Evolutionary conservation across 345 rosid species (phyloP).

Genomic region (Salix brachista): DNA sequence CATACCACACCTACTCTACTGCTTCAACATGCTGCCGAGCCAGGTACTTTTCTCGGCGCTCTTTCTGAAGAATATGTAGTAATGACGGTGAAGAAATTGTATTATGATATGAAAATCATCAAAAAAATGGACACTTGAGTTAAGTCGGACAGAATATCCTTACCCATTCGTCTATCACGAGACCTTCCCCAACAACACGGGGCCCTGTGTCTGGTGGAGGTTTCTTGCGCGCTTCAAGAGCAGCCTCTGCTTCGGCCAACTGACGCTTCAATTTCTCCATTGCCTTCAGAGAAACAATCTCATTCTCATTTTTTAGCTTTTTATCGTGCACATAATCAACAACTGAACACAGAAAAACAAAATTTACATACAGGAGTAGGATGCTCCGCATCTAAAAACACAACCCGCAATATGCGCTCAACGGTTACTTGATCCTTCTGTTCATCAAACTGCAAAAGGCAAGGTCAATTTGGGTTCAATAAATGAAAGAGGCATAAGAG

Average conservation of each 20-base stretch:
- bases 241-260: conserved; percentile 33
- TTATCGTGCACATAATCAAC: too few relatives aligned
- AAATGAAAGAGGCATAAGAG: neutral
- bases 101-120: neutral
- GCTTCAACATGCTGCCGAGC: conserved; percentile 81
- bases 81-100: neutral
- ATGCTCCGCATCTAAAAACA: conserved; percentile 20
- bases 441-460: conserved; percentile 28
- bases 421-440: conserved; percentile 28
- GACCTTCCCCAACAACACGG: conserved; percentile 27
- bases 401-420: conserved; percentile 26
- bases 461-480: neutral
- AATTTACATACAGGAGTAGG: conserved; percentile 22
- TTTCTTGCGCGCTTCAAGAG: conserved; percentile 24
- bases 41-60: conserved; percentile 88
- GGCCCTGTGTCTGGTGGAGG: conserved; percentile 26
- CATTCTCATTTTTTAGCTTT: neutral
- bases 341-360: neutral
- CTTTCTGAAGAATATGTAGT: conserved; percentile 52
- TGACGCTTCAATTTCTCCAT: conserved; percentile 30
- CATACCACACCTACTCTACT: conserved; percentile 24
- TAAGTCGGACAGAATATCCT: neutral
- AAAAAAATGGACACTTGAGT: neutral
- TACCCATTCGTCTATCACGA: conserved; percentile 38
- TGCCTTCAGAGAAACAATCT: conserved; percentile 5